These are phyloP conservation scores for Scedosporium aurantiacum DNA, from an alignment of 2,329 filamentous ascomycete species.

Conservation along the genomic window DNA sequence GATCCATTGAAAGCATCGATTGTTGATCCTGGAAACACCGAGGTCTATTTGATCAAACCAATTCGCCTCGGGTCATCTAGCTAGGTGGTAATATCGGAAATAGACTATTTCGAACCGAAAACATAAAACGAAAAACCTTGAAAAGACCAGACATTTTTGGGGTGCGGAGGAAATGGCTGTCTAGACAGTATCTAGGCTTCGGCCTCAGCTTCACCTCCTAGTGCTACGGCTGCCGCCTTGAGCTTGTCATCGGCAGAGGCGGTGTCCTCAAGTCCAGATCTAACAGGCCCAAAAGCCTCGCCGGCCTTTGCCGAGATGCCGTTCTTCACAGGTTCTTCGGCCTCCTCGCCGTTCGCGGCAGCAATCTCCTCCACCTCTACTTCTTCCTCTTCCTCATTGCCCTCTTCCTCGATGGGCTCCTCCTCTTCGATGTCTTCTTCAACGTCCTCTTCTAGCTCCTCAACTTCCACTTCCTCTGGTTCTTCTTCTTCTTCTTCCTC, in stretches of 20 bases:
- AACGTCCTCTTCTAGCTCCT: constrained; percentile 15
- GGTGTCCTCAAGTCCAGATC: constrained; percentile 11
- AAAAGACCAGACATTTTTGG: neutral
- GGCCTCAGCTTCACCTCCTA: constrained; percentile 6
- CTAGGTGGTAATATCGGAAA: neutral
- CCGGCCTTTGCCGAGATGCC: neutral
- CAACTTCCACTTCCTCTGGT: neutral
- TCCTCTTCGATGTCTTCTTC: constrained; percentile 14
- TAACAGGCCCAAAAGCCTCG: neutral
- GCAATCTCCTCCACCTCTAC: constrained; percentile 17
- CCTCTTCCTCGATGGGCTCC: constrained; percentile 10
- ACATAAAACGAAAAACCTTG: neutral
- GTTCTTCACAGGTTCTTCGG: neutral
- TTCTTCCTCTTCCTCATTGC: constrained; percentile 13
- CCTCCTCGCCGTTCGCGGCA: constrained; percentile 14
- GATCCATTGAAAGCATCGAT: neutral
- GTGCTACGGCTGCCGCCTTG: constrained; percentile 8
- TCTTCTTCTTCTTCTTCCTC: constrained; percentile 19
- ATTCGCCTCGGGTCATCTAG: neutral
- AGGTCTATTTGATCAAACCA: neutral
- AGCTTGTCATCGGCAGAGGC: neutral
- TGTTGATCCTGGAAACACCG: neutral
- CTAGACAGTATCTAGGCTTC: neutral
- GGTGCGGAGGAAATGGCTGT: neutral
- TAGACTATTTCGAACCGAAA: neutral